These are phyloP conservation scores for Phoma sp. DNA, from an alignment of 2,329 filamentous ascomycete species.

Conservation along the genomic window DNA sequence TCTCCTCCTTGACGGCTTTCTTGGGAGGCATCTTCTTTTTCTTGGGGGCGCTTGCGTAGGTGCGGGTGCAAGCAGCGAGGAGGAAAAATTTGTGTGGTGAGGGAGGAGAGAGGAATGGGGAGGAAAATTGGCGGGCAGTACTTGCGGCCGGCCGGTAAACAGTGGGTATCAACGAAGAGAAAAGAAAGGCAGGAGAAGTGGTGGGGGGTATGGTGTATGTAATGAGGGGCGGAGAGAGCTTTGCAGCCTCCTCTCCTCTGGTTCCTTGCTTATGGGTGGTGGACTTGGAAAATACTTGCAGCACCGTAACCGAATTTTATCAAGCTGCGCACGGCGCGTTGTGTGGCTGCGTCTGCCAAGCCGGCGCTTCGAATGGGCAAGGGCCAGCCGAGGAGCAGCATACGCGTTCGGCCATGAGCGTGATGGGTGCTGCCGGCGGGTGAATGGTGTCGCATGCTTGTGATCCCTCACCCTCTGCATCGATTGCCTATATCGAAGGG, in stretches of 20 bases:
- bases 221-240: conserved; percentile 44
- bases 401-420: conserved; percentile 10
- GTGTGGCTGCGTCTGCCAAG: conserved; percentile 2
- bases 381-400: conserved; percentile 14
- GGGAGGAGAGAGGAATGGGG: conserved; percentile 47
- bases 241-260: conserved; percentile 38
- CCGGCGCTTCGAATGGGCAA: conserved; percentile 19
- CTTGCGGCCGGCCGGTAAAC: conserved; percentile 59
- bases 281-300: conserved; percentile 12
- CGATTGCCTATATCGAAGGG: conserved; percentile 20
- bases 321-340: conserved; percentile 2
- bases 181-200: conserved; percentile 56
- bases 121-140: conserved; percentile 52
- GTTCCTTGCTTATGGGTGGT: conserved; percentile 27
- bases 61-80: conserved; percentile 46
- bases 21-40: conserved; percentile 92
- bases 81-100: conserved; percentile 52
- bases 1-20: conserved; percentile 90
- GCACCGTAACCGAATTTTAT: conserved; percentile 8
- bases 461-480: conserved; percentile 15
- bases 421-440: conserved; percentile 14
- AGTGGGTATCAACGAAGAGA: conserved; percentile 60
- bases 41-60: conserved; percentile 63
- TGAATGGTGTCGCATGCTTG: conserved; percentile 16
- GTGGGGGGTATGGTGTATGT: conserved; percentile 45